Evolutionary conservation across 768 basidiomycete genomes (phyloP).

Genomic region (Tulasnella sp.): DNA sequence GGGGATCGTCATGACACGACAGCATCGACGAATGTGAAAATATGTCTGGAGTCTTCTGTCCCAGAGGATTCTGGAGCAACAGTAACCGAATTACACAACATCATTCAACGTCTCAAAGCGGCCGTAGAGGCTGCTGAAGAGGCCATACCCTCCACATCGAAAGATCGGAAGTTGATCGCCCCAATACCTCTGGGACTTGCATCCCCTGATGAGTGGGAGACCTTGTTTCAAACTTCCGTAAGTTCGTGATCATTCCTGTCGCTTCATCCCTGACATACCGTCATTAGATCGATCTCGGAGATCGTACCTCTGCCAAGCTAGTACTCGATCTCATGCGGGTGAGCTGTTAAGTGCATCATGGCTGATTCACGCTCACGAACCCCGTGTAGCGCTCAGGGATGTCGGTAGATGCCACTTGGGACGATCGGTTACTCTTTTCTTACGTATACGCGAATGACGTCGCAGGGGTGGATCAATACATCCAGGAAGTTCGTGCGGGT

Average conservation of each 20-base stretch:
- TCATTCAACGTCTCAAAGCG: not conserved
- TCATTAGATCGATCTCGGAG: slow-evolving; percentile 36
- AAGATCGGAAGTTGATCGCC: not conserved
- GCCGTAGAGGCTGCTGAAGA: not conserved
- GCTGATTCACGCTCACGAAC: not conserved
- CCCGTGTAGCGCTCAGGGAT: slow-evolving; percentile 32
- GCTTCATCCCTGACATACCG: slow-evolving; percentile 28
- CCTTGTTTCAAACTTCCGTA: slow-evolving; percentile 37
- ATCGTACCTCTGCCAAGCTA: slow-evolving; percentile 38
- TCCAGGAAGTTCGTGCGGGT: slow-evolving; percentile 31
- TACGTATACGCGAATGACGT: slow-evolving; percentile 39
- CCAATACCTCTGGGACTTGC: slow-evolving; percentile 36
- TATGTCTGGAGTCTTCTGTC: too few species aligned
- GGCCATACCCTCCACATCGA: slow-evolving; percentile 3
- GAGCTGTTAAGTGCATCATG: not conserved
- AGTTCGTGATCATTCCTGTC: slow-evolving; percentile 29
- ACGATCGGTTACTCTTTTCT: slow-evolving; percentile 38
- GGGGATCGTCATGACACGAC: not conserved
- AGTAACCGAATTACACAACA: not conserved
- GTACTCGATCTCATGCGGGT: slow-evolving; percentile 45
- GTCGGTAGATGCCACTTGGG: slow-evolving; percentile 31
- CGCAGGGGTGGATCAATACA: slow-evolving; percentile 34
- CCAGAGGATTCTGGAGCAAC: not conserved
- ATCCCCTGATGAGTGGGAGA: slow-evolving; percentile 41
- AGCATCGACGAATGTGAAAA: too few species aligned